Percentiles rank a stretch among this genome's conserved stretches.
These are phyloP conservation scores for Metrosideros polymorpha DNA, from an alignment of 441 rosid genomes.

Conservation along the genomic window DNA sequence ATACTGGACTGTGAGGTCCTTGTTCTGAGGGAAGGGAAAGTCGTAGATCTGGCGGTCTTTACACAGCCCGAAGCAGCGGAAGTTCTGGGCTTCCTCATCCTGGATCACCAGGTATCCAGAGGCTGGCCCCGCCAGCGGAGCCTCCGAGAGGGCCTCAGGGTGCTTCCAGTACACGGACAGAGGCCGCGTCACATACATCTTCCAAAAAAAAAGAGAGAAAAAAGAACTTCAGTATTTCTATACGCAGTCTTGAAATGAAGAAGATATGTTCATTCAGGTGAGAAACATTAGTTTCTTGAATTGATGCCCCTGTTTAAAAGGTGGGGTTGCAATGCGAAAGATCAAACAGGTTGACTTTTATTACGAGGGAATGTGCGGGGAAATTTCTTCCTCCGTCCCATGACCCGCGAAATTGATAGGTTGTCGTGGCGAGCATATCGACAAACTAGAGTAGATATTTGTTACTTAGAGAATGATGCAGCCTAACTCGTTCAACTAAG, in stretches of 20 bases:
- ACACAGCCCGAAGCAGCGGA: conserved; percentile 41
- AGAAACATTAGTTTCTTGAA: not conserved
- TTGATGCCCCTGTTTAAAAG: not conserved
- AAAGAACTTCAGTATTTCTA: not conserved
- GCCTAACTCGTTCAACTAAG: no score
- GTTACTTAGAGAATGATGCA: no score
- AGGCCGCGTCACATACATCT: conserved; percentile 52
- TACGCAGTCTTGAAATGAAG: not conserved
- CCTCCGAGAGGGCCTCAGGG: conserved; percentile 17
- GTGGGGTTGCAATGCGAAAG: not conserved
- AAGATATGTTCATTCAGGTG: not conserved
- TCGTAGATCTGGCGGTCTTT: conserved; percentile 4
- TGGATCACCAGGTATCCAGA: conserved; percentile 38
- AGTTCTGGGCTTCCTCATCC: not conserved
- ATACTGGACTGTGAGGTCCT: conserved; percentile 3
- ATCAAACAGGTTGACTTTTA: not conserved
- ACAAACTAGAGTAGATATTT: no score
- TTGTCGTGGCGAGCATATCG: not conserved
- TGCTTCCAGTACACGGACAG: conserved; percentile 34
- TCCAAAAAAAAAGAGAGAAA: not conserved
- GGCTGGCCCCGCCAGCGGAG: conserved; percentile 42
- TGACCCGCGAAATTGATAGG: not conserved
- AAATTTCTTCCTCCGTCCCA: not conserved
- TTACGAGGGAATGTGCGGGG: not conserved
- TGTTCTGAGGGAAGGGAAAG: conserved; percentile 55